These are phyloP conservation scores for Backusella mclennaniae DNA, from an alignment of 192 early-diverging fungal genomes.

Conservation along the genomic window DNA sequence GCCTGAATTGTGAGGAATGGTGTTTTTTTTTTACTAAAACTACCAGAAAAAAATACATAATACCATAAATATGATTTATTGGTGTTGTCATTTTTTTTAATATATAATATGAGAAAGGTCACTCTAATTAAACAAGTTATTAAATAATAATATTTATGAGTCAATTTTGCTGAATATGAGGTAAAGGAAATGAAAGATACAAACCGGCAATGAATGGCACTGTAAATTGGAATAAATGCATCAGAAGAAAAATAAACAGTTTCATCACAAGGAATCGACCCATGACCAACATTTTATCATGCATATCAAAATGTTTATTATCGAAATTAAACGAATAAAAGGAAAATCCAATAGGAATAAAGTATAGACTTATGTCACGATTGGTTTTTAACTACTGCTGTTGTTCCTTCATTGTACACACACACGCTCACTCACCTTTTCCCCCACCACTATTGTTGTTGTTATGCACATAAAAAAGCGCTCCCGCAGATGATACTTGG, in stretches of 20 bases:
- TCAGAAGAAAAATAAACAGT: not conserved
- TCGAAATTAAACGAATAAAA: not conserved
- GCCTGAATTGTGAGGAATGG: constrained; percentile 3
- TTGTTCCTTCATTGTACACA: not conserved
- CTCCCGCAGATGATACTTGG: constrained; percentile 5
- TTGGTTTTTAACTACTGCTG: not conserved
- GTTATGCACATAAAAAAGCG: not conserved
- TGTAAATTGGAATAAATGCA: not conserved
- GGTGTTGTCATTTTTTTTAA: too few species aligned
- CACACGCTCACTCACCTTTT: not conserved
- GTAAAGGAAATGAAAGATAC: not conserved
- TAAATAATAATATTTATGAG: not conserved
- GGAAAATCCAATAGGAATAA: not conserved
- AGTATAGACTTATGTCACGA: not conserved
- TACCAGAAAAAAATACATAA: not conserved
- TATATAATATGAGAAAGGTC: not conserved
- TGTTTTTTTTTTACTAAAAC: not conserved
- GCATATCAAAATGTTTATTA: not conserved
- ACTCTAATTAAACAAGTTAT: not conserved
- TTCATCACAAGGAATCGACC: constrained; percentile 1
- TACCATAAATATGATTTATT: not conserved
- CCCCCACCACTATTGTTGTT: not conserved
- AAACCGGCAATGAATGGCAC: not conserved
- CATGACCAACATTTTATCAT: not conserved
- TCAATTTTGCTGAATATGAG: not conserved